Conservation (phyloP, 1,284 basidiomycete genomes). For the Ganoderma meredithae region DNA sequence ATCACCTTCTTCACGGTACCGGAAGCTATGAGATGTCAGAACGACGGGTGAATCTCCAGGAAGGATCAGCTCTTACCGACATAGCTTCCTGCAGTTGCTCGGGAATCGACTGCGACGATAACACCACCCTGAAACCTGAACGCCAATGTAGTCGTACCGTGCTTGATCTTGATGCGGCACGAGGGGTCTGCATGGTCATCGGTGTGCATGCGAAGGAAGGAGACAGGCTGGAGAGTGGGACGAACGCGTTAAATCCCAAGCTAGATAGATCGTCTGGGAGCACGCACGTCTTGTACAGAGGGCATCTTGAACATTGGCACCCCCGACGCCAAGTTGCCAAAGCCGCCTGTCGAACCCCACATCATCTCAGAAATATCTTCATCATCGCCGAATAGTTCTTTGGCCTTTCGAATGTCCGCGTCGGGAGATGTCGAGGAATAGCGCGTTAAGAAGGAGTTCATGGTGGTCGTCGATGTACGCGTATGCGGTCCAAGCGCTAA, state of each 20-base stretch:
- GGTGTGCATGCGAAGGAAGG: conserved; percentile 90
- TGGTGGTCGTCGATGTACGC: conserved; percentile 48
- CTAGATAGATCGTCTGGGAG: neutral
- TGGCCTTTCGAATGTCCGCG: conserved; percentile 59
- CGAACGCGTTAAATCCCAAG: neutral
- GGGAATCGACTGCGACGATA: conserved; percentile 97
- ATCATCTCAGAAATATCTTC: conserved; percentile 68
- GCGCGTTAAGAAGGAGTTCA: conserved; percentile 80
- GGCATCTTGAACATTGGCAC: conserved; percentile 77
- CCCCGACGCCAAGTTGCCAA: conserved; percentile 75
- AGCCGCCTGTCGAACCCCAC: conserved; percentile 86
- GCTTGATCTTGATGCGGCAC: conserved; percentile 97
- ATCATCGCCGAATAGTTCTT: conserved; percentile 60
- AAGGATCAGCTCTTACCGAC: conserved; percentile 68
- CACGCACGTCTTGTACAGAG: conserved; percentile 75
- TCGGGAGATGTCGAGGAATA: conserved; percentile 64
- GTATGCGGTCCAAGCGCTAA: conserved; percentile 28
- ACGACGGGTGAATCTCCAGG: neutral
- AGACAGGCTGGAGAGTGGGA: conserved; percentile 69
- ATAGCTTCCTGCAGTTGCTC: conserved; percentile 97
- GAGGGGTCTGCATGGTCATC: conserved; percentile 93
- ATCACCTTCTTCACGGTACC: conserved; percentile 99
- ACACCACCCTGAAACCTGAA: conserved; percentile 98
- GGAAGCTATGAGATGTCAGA: conserved; percentile 62
- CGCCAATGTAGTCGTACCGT: conserved; percentile 98